Conservation (phyloP, 768 basidiomycete genomes). For the Suillus subalutaceus region DNA sequence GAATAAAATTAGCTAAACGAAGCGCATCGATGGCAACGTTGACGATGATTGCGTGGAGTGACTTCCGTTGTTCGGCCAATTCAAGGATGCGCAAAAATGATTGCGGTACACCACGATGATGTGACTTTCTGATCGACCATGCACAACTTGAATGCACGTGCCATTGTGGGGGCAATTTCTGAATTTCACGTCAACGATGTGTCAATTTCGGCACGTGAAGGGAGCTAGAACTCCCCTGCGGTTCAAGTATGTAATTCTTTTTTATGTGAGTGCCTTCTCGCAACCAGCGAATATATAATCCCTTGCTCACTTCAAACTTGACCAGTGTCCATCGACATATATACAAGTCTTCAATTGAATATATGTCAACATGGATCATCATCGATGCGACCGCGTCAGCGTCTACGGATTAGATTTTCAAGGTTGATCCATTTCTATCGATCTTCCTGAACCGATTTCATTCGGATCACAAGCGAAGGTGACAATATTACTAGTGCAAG, state of each 20-base stretch:
- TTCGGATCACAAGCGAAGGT: conserved; percentile 4
- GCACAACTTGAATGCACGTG: too few species aligned
- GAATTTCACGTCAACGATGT: not conserved
- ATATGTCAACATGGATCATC: not conserved
- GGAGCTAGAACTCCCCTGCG: not conserved
- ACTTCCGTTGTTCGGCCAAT: not conserved
- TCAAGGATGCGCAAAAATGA: not conserved
- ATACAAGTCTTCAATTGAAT: not conserved
- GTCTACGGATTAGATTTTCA: not conserved
- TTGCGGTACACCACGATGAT: too few species aligned
- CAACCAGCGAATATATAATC: not conserved
- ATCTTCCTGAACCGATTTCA: not conserved
- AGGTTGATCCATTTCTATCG: not conserved
- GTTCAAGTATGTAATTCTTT: not conserved
- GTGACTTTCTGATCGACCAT: too few species aligned
- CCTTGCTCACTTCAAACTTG: not conserved
- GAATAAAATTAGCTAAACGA: not conserved
- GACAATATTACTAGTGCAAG: not conserved
- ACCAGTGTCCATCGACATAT: not conserved
- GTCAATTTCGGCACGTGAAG: not conserved
- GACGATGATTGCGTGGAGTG: not conserved
- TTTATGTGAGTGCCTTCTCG: not conserved
- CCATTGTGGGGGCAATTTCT: not conserved
- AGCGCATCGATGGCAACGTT: not conserved
- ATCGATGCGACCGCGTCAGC: not conserved